phyloP scores from a whole-genome alignment of 2,329 filamentous ascomycete genomes.

The Monilinia laxa region DNA sequence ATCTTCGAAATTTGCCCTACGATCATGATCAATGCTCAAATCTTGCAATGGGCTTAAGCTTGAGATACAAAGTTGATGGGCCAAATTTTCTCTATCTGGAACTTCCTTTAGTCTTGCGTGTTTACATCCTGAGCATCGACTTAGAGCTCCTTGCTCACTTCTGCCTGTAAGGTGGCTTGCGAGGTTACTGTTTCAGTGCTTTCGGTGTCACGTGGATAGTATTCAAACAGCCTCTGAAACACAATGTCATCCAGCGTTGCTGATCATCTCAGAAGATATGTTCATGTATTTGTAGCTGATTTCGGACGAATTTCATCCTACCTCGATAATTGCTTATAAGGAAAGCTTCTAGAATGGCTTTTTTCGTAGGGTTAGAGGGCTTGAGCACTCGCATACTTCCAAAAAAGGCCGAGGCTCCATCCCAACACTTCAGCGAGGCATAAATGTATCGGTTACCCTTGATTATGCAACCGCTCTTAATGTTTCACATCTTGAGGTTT shows the following conservation, averaged over 20 bases:
- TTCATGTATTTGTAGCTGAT: background rate
- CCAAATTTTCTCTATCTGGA: background rate
- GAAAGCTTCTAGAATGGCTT: background rate
- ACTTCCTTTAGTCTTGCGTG: background rate
- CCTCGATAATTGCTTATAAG: background rate
- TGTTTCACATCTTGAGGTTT: background rate
- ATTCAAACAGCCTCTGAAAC: background rate
- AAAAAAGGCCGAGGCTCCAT: background rate
- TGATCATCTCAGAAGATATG: background rate
- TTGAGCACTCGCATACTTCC: background rate
- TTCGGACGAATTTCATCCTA: background rate
- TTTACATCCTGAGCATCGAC: background rate
- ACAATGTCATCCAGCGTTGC: conserved; percentile 4
- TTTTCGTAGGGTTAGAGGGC: background rate
- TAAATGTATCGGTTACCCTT: background rate
- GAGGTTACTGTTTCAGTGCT: background rate
- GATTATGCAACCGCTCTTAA: background rate
- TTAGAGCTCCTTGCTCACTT: background rate
- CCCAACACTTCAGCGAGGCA: background rate
- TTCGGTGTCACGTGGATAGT: background rate
- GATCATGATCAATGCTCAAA: background rate
- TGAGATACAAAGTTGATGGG: background rate
- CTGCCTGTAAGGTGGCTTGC: background rate
- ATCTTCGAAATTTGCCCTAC: background rate
- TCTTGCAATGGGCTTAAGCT: no score